Conservation (phyloP, 2,329 filamentous ascomycete species). For the Penicillium sp. region DNA sequence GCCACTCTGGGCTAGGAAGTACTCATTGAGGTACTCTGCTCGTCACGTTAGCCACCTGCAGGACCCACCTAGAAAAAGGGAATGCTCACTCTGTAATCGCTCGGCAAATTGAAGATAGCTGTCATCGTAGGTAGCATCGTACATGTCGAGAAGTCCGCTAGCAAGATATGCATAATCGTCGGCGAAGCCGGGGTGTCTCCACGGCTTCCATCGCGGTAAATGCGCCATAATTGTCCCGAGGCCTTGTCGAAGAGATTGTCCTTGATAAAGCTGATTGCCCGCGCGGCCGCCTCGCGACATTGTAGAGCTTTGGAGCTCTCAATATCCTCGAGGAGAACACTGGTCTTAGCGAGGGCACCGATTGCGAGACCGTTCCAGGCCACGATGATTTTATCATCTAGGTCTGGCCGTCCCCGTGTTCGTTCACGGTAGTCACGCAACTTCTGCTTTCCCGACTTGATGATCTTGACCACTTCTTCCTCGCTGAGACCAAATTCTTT, state of each 20-base stretch:
- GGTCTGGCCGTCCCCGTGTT: constrained; percentile 68
- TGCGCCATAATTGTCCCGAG: constrained; percentile 63
- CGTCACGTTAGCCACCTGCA: constrained; percentile 2
- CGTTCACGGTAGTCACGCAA: constrained; percentile 68
- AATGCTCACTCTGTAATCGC: constrained; percentile 63
- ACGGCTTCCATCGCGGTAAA: constrained; percentile 64
- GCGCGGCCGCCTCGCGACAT: constrained; percentile 64
- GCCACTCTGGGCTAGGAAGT: constrained; percentile 68
- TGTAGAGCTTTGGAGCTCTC: constrained; percentile 55
- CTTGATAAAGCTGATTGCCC: constrained; percentile 69
- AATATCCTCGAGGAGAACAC: constrained; percentile 61
- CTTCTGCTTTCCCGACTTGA: constrained; percentile 64
- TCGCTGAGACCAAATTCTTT: constrained; percentile 70
- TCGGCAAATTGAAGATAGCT: constrained; percentile 76
- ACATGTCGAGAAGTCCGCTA: constrained; percentile 76
- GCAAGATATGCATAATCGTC: constrained; percentile 94
- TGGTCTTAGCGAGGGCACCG: constrained; percentile 71
- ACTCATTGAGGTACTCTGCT: constrained; percentile 64
- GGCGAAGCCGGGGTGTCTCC: constrained; percentile 72
- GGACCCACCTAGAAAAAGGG: not conserved
- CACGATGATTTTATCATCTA: constrained; percentile 85
- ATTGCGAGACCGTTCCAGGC: constrained; percentile 89
- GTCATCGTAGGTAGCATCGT: constrained; percentile 75
- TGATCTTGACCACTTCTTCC: constrained; percentile 63
- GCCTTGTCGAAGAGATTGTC: constrained; percentile 66